Conservation (phyloP, 176 grass and related monocot species). For the Thinopyrum elongatum region DNA sequence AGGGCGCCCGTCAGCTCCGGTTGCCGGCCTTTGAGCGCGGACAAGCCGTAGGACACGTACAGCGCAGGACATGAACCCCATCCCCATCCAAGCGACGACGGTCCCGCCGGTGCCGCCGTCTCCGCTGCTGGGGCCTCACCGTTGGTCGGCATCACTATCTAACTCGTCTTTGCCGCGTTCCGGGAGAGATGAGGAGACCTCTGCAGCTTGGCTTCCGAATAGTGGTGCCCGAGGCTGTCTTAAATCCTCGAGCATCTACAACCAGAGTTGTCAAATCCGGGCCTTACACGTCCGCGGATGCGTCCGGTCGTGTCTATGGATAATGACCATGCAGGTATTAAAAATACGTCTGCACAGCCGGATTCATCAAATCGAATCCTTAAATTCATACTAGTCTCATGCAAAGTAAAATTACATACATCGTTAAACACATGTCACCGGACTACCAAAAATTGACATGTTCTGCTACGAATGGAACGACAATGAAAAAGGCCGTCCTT, state of each 20-base stretch:
- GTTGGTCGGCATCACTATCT: not conserved
- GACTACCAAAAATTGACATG: no score
- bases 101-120: not conserved
- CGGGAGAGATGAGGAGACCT: not conserved
- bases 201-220: not conserved
- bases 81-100: not conserved
- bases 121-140: not conserved
- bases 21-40: not conserved
- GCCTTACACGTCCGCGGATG: no score
- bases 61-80: not conserved
- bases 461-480: no score
- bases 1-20: constrained; percentile 3
- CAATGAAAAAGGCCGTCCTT: no score
- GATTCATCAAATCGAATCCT: no score
- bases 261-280: no score
- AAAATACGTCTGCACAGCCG: no score
- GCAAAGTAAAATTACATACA: no score
- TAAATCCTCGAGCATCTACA: not conserved
- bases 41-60: constrained; percentile 18
- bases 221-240: not conserved
- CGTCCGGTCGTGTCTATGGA: no score
- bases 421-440: no score
- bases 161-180: not conserved
- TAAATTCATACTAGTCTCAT: no score
- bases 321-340: no score